Base-by-base conservation (phyloP, 192 early-diverging fungal species). In the Dimargaris cristalligena region DNA sequence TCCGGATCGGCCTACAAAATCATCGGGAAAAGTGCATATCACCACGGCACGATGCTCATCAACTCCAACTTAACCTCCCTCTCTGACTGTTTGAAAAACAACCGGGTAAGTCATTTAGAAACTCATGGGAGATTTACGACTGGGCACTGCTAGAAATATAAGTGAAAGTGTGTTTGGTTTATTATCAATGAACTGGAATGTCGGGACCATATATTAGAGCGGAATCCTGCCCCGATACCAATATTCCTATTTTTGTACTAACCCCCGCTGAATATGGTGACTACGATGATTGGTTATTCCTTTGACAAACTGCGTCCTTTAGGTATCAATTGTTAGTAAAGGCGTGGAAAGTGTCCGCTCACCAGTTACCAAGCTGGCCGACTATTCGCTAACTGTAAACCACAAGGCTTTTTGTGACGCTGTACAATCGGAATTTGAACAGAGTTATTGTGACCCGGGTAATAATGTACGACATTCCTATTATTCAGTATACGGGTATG, bases 31-130 rank as follows among this genome's bases (percentile, higher is more conserved):
- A 67, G 87, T 54, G 87, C 93, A 2, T 95, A 94, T 64, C 92
- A 95, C 66, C 96, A 99, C 67, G 96, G 96, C 46, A 99, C 96
- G 6, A 95, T 99, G 96, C 71, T 99, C 38, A 95, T 99, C 56
- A 82, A 92, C 62, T 73, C 90, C 8, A 86, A 97, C 68, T 75
- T 94, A 51, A 48, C 55, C 23, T 61, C 68, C 13, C 71, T 87
- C 32, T 58, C 70, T 34, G 67, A 66, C 33, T 78, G 71, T 49
- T 63, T 88, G 45, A 70, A 71, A 47, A 63, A 67, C 9, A 41
- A 60, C 18, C 58, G 44, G 31, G 65, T 70, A 38, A 2, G 60
- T 49, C n/a, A n/a, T n/a, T n/a, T n/a, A n/a, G n/a, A n/a, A n/a
- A n/a, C n/a, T n/a, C n/a, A n/a, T n/a, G n/a, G n/a, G n/a, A n/a